Evolutionary conservation across 352 stramenopile genomes (phyloP), one percentile per base, ranked within the genome.

Genomic region (Globisporangium nodosum): DNA sequence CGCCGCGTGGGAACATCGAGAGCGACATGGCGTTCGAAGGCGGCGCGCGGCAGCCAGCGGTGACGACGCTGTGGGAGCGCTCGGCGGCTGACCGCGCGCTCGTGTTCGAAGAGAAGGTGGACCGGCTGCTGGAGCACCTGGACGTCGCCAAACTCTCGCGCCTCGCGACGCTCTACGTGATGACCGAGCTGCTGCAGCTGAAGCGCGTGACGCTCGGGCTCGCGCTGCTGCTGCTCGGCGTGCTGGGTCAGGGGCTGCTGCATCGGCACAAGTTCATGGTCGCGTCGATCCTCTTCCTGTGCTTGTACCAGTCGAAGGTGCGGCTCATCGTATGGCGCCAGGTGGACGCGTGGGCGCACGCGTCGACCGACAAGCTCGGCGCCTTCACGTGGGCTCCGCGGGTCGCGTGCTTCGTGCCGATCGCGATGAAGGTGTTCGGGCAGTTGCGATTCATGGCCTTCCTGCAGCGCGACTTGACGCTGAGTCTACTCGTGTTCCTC

Each of bases 241-340:
- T 90, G 7, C 63, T 87, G 15, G 66, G 61, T 3, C 79, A 90
- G 51, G 73, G 68, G 18, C 50, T 81, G 6, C 71, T 85, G 60
- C 81, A 90, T 58, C 72, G 76, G 21, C 78, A 92, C 55, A 88
- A 85, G 50, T 67, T 92, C 49, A 92, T 92, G 81, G 64, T 79
- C 18, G 59, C 85, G 30, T 88, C 77, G 1, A 89, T 92, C 63
- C 31, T 92, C 39, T 53, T 82, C 2, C 66, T 90, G 21, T 85
- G 77, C 24, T n/a, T 88, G 2, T 85, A 78, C 58, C 81, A 70
- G 52, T 88, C 81, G 16, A 60, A 78, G 58, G 62, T 92, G 12
- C 74, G 76, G 24, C 49, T 65, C n/a, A 58, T 66, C n/a, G 69
- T 40, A 8, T 37, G 79, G 42, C 52, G 39, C 3, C 77, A 70